A percentile compares a stretch with the other conserved stretches of the same genome.
Evolutionary conservation across 2,329 filamentous ascomycete species (phyloP).

Genomic region (Exophiala spinifera): DNA sequence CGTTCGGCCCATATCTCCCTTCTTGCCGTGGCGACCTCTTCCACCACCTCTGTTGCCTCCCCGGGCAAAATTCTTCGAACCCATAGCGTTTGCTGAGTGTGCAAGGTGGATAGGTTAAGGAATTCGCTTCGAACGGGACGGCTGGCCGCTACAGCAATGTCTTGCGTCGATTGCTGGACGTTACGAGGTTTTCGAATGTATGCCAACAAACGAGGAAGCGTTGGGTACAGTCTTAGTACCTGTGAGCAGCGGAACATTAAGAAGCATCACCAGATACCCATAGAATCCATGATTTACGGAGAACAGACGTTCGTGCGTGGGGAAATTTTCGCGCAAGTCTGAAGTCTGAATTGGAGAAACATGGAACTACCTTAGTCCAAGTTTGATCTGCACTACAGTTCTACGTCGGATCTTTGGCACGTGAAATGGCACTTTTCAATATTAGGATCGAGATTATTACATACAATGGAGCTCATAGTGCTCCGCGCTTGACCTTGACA

Average conservation of each 20-base stretch:
- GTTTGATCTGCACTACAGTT: too few relatives aligned
- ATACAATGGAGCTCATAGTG: too few relatives aligned
- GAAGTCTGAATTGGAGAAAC: too few relatives aligned
- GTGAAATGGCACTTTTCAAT: too few relatives aligned
- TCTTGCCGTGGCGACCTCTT: constrained; percentile 45
- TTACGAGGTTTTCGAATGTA: neutral
- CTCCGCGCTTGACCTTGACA: too few relatives aligned
- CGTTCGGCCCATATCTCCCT: constrained; percentile 63
- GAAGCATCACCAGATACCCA: neutral
- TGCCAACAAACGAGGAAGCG: constrained; percentile 2
- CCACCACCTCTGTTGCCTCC: constrained; percentile 30
- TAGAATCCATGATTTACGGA: neutral
- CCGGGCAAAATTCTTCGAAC: constrained; percentile 21
- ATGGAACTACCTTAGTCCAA: too few relatives aligned
- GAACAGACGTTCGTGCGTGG: neutral
- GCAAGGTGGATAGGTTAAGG: constrained; percentile 4
- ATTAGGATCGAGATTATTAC: too few relatives aligned
- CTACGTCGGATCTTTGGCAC: too few relatives aligned
- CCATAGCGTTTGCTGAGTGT: constrained; percentile 14
- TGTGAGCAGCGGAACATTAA: constrained; percentile 17
- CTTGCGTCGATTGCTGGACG: neutral
- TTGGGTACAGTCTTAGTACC: constrained; percentile 15
- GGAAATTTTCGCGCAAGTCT: neutral
- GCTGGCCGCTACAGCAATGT: neutral
- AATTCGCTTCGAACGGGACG: neutral